Percentiles rank a stretch among this genome's conserved stretches.
phyloP scores from a whole-genome alignment of 495 filamentous ascomycete genomes.

The Aspergillus panamensis region DNA sequence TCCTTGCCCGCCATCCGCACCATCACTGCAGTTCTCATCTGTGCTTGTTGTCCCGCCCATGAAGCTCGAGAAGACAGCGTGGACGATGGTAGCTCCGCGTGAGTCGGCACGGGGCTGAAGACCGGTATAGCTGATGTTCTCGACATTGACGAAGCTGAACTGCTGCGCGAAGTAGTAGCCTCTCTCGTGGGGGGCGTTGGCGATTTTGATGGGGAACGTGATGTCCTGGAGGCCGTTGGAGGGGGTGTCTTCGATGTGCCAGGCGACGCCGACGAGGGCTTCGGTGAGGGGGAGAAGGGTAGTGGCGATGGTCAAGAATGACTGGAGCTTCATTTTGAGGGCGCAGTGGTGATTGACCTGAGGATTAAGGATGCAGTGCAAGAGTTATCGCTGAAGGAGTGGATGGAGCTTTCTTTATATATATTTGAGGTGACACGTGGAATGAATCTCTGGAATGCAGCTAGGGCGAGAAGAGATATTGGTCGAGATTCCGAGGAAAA shows the following conservation, averaged over 20 bases:
- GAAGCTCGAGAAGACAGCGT: conserved; percentile 34
- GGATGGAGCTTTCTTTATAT: too few relatives aligned
- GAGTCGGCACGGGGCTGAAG: conserved; percentile 6
- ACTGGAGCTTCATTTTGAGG: not conserved
- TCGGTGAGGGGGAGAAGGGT: not conserved
- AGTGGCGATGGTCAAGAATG: not conserved
- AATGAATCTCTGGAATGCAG: too few relatives aligned
- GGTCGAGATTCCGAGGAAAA: too few relatives aligned
- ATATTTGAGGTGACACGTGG: too few relatives aligned
- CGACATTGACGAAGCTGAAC: not conserved
- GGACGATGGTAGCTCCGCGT: conserved; percentile 20
- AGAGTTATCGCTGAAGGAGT: too few relatives aligned
- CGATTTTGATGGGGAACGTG: not conserved
- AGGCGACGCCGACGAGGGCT: not conserved
- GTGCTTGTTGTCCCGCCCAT: conserved; percentile 20
- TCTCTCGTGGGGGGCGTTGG: not conserved
- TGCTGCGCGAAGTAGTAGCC: not conserved
- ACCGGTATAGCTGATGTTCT: not conserved
- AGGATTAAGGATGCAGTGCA: too few relatives aligned
- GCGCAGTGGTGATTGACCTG: not conserved
- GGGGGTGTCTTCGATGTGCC: not conserved
- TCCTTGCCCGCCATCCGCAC: conserved; percentile 29
- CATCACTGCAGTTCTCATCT: conserved; percentile 26
- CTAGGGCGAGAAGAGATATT: too few relatives aligned
- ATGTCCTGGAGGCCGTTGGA: not conserved